phyloP scores from a whole-genome alignment of 768 basidiomycete genomes.

The Gelatoporia subvermispora region DNA sequence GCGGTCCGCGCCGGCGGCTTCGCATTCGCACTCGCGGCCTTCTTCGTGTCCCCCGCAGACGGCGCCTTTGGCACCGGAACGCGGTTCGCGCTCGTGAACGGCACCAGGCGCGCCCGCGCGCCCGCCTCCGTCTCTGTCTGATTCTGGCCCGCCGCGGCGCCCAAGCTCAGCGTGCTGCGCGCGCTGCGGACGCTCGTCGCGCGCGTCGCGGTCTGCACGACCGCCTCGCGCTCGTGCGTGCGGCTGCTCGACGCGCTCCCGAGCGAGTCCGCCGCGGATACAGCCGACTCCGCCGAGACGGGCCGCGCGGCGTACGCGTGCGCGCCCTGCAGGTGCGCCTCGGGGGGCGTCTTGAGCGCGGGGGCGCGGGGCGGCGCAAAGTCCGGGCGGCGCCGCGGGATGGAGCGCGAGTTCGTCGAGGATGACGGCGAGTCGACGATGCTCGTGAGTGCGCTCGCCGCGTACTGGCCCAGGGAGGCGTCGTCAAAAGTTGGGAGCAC shows the following conservation, averaged over 20 bases:
- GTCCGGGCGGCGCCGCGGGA: slow-evolving; percentile 63
- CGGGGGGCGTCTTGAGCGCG: slow-evolving; percentile 29
- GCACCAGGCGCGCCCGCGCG: slow-evolving; percentile 58
- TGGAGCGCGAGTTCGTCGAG: slow-evolving; percentile 60
- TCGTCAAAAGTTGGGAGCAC: slow-evolving; percentile 38
- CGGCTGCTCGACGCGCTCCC: slow-evolving; percentile 16
- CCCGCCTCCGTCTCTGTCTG: neutral
- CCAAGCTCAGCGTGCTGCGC: slow-evolving; percentile 34
- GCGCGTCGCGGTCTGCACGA: slow-evolving; percentile 44
- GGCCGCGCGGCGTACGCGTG: slow-evolving; percentile 17
- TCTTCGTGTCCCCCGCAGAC: slow-evolving; percentile 12
- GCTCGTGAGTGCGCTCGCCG: slow-evolving; percentile 42
- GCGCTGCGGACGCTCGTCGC: slow-evolving; percentile 50
- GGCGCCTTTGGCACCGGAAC: slow-evolving; percentile 56
- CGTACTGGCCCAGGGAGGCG: slow-evolving; percentile 22
- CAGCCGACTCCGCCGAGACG: slow-evolving; percentile 19
- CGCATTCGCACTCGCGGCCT: neutral
- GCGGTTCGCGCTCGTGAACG: slow-evolving; percentile 63
- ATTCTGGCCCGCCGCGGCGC: neutral
- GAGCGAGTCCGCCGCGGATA: slow-evolving; percentile 21
- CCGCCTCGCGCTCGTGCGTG: slow-evolving; percentile 39
- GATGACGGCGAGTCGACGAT: slow-evolving; percentile 53
- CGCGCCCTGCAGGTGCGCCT: slow-evolving; percentile 16
- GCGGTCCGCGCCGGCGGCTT: slow-evolving; percentile 18
- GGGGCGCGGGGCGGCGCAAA: slow-evolving; percentile 52